Evolutionary conservation across 2,329 filamentous ascomycete species (phyloP).

Genomic region (Penicillium sp.): DNA sequence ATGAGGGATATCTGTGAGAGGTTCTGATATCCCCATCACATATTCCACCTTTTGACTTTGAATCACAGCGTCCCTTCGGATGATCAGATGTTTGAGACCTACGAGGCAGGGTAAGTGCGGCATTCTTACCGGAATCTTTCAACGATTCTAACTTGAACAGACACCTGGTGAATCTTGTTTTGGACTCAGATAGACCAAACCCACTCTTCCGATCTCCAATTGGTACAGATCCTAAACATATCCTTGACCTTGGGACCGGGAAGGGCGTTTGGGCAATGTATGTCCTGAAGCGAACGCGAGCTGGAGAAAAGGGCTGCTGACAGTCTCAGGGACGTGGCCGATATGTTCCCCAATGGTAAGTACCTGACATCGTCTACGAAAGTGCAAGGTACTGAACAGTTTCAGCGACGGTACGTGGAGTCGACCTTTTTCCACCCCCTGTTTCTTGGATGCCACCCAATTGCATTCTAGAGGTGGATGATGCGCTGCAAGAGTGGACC

Average conservation of each 20-base stretch:
- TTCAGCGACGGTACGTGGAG: constrained; percentile 11
- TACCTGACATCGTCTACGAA: background rate
- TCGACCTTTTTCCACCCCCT: constrained; percentile 11
- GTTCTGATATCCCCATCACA: background rate
- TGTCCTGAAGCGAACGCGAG: background rate
- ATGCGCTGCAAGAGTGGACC: constrained; percentile 13
- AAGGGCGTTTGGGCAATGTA: constrained; percentile 11
- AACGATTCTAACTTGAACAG: background rate
- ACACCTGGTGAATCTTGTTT: background rate
- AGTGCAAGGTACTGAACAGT: background rate
- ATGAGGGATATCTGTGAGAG: background rate
- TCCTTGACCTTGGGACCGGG: constrained; percentile 12
- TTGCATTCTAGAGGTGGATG: constrained; percentile 15
- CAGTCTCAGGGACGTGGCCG: constrained; percentile 3
- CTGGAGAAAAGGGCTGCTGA: background rate
- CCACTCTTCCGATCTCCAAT: constrained; percentile 12
- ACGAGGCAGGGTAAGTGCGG: constrained; percentile 2
- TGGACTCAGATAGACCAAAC: constrained; percentile 7
- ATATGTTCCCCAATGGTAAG: constrained; percentile 6
- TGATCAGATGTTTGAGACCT: constrained; percentile 10
- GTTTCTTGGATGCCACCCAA: constrained; percentile 15
- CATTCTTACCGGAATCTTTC: background rate
- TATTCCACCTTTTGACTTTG: background rate
- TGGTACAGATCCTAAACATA: background rate
- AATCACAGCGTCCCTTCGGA: constrained; percentile 5